phyloP scores from a whole-genome alignment of 345 rosid genomes.

The Schrenkiella parvula region DNA sequence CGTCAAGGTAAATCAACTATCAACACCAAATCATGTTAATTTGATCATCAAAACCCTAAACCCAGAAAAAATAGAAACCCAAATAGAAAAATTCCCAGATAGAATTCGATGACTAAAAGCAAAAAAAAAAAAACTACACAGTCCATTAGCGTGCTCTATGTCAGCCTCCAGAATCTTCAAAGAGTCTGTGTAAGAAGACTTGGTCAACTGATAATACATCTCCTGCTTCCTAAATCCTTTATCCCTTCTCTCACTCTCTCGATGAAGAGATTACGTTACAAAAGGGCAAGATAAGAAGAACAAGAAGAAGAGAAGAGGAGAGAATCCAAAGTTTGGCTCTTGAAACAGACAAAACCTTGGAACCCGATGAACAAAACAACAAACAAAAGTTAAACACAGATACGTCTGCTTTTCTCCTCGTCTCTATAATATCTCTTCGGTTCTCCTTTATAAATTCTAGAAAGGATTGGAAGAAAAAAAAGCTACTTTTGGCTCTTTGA shows the following conservation, averaged over 20 bases:
- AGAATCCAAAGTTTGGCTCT: conserved; percentile 18
- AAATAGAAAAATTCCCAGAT: background rate
- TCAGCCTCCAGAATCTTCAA: conserved; percentile 81
- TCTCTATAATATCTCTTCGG: conserved; percentile 6
- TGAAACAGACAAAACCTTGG: conserved; percentile 23
- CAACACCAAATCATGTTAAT: background rate
- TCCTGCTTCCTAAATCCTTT: conserved; percentile 9
- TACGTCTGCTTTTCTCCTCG: conserved; percentile 27
- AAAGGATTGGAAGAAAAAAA: background rate
- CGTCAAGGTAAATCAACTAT: background rate
- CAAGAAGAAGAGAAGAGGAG: background rate
- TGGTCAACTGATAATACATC: conserved; percentile 52
- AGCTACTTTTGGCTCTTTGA: conserved; percentile 11
- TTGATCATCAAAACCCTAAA: background rate
- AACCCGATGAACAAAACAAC: conserved; percentile 13
- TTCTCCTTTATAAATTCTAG: background rate
- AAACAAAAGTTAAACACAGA: conserved; percentile 4
- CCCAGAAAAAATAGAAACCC: conserved; percentile 1
- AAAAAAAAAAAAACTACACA: too few relatives aligned
- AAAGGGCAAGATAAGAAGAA: background rate
- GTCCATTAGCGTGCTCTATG: conserved; percentile 76
- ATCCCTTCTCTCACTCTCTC: background rate
- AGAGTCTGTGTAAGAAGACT: conserved; percentile 68
- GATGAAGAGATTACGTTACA: background rate
- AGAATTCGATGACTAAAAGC: conserved; percentile 37